Conservation (phyloP, 768 basidiomycete species). For the Rhodotorula toruloides region DNA sequence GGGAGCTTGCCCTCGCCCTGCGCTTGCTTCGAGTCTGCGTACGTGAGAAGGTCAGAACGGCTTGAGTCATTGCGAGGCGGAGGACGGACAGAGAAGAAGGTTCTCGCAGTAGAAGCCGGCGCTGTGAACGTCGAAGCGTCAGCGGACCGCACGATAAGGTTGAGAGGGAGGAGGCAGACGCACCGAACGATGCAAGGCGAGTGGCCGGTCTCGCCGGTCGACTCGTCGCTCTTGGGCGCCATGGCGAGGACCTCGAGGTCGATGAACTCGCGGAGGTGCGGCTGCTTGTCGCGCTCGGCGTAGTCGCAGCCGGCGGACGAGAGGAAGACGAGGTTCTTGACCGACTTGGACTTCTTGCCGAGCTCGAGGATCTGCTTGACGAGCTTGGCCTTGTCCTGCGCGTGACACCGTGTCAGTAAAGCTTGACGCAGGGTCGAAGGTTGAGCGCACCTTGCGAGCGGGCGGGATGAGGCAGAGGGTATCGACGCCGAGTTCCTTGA, state of each 20-base stretch:
- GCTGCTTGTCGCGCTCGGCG: constrained; percentile 19
- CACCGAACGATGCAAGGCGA: constrained; percentile 16
- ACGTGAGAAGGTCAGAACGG: neutral
- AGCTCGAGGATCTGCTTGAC: constrained; percentile 16
- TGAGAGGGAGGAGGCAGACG: neutral
- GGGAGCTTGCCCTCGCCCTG: constrained; percentile 18
- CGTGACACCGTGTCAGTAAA: neutral
- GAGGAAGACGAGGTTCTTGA: constrained; percentile 9
- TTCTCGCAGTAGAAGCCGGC: constrained; percentile 20
- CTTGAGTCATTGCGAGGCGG: neutral
- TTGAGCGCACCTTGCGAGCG: neutral
- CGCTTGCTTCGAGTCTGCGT: constrained; percentile 15
- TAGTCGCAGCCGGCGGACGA: constrained; percentile 11
- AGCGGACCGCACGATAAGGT: neutral
- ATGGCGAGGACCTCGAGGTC: constrained; percentile 17
- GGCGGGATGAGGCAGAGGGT: constrained; percentile 12
- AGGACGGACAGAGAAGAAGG: constrained; percentile 5
- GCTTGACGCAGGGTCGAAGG: neutral
- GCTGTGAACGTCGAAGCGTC: neutral
- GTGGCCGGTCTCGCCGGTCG: constrained; percentile 10
- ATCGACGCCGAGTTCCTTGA: constrained; percentile 11
- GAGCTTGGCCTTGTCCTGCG: constrained; percentile 7
- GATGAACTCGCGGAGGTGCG: constrained; percentile 10
- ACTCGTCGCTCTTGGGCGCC: constrained; percentile 7
- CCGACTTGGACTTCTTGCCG: constrained; percentile 9